Conservation (phyloP, 108 stramenopile genomes). For the Cyclotella cryptica region DNA sequence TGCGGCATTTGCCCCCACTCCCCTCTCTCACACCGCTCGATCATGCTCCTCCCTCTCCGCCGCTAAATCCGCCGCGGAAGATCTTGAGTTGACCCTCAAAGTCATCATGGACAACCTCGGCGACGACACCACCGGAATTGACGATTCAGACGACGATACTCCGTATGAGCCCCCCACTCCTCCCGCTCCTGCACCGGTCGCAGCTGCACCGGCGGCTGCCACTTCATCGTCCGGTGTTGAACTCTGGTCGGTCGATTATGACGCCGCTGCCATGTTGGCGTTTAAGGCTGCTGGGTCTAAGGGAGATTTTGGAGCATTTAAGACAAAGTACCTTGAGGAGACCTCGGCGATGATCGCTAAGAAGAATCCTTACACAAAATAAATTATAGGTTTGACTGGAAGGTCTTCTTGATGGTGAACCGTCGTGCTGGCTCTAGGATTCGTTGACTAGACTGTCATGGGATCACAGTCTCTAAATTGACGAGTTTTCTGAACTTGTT, state of each 20-base stretch:
- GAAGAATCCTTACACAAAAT: constrained; percentile 41
- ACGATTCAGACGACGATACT: constrained; percentile 48
- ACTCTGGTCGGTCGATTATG: constrained; percentile 57
- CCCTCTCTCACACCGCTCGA: background rate
- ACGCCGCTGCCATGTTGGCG: constrained; percentile 60
- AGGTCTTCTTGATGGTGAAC: background rate
- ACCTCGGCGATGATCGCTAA: constrained; percentile 50
- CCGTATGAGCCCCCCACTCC: constrained; percentile 15
- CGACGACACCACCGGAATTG: constrained; percentile 30
- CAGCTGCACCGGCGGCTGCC: constrained; percentile 28
- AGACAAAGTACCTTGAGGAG: constrained; percentile 60
- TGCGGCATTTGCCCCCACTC: constrained; percentile 39
- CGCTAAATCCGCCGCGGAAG: constrained; percentile 68
- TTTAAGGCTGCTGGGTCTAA: constrained; percentile 58
- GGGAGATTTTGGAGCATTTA: constrained; percentile 62
- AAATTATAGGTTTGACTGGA: background rate
- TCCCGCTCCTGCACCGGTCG: constrained; percentile 17
- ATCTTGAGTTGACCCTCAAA: constrained; percentile 68
- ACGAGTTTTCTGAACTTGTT: too few relatives aligned
- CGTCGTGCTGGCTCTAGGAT: too few relatives aligned
- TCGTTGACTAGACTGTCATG: too few relatives aligned
- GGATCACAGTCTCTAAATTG: too few relatives aligned
- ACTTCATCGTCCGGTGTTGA: constrained; percentile 30
- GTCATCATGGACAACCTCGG: constrained; percentile 49
- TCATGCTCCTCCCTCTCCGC: constrained; percentile 17